A percentile compares a stretch with the other conserved stretches of the same genome.
These are phyloP conservation scores for Cryptococcus wingfieldii DNA, from an alignment of 1,284 basidiomycete species.

Conservation along the genomic window DNA sequence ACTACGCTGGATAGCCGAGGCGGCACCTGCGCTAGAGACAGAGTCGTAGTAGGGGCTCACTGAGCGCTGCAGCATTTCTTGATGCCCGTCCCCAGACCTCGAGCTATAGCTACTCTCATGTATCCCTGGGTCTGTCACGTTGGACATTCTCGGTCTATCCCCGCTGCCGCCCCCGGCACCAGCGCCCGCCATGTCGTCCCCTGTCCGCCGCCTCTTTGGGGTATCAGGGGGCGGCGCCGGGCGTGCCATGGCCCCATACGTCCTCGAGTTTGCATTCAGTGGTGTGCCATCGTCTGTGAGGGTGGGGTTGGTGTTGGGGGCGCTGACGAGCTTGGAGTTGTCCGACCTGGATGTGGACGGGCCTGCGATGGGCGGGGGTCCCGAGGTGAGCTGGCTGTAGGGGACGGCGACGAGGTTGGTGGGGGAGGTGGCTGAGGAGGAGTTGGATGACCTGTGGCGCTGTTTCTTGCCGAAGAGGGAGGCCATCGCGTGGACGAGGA, in stretches of 20 bases:
- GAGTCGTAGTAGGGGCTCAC: not conserved
- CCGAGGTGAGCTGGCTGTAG: slow-evolving; percentile 28
- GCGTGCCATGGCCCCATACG: slow-evolving; percentile 6
- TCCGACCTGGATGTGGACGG: slow-evolving; percentile 16
- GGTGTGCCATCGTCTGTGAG: slow-evolving; percentile 24
- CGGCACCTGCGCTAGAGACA: not conserved
- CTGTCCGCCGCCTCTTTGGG: slow-evolving; percentile 5
- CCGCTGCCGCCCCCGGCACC: not conserved
- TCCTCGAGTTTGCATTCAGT: slow-evolving; percentile 5
- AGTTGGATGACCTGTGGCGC: slow-evolving; percentile 22
- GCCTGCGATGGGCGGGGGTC: slow-evolving; percentile 29
- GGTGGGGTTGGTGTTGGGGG: slow-evolving; percentile 39
- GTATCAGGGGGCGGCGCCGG: slow-evolving; percentile 8
- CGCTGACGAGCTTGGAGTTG: slow-evolving; percentile 14
- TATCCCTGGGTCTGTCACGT: slow-evolving; percentile 11
- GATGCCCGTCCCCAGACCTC: not conserved
- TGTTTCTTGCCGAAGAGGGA: slow-evolving; percentile 32
- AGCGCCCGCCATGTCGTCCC: not conserved
- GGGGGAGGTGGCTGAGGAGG: slow-evolving; percentile 15
- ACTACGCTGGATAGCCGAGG: too few relatives aligned
- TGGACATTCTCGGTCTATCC: slow-evolving; percentile 4
- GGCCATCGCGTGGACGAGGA: slow-evolving; percentile 18
- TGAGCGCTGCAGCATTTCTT: not conserved
- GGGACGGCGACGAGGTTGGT: slow-evolving; percentile 27
- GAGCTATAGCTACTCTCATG: not conserved